Evolutionary conservation across 2,329 filamentous ascomycete species (phyloP).

Genomic region (Pseudopyricularia javanii): DNA sequence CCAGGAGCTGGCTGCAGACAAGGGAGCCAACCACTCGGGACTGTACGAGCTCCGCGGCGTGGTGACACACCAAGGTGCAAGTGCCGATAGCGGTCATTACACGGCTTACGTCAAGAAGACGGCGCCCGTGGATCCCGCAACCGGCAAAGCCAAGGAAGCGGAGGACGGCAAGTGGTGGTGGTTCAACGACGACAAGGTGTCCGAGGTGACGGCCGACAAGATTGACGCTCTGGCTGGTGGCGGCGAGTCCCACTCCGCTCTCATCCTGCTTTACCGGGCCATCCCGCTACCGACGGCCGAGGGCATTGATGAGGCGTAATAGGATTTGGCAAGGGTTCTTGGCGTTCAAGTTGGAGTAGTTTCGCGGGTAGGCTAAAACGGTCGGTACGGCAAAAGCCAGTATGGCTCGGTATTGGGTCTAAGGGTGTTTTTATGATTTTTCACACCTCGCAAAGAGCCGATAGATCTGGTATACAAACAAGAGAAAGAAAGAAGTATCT

Average conservation of each 20-base stretch:
- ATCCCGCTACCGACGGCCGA: constrained; percentile 54
- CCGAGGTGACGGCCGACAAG: constrained; percentile 82
- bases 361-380: no score
- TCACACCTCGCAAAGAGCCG: not conserved
- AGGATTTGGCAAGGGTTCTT: not conserved
- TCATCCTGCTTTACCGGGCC: constrained; percentile 69
- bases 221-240: constrained; percentile 84
- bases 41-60: constrained; percentile 90
- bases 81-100: constrained; percentile 95
- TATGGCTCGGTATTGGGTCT: not conserved
- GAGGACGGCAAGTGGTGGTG: constrained; percentile 99
- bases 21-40: constrained; percentile 82
- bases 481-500: not conserved
- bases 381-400: no score
- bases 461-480: not conserved
- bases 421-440: not conserved
- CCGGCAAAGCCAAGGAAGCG: constrained; percentile 46
- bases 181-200: constrained; percentile 98
- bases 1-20: constrained; percentile 61
- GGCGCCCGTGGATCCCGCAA: constrained; percentile 56
- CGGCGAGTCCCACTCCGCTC: constrained; percentile 73
- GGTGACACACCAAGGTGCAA: constrained; percentile 92
- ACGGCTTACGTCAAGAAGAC: constrained; percentile 96
- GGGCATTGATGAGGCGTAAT: constrained; percentile 19
- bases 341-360: not conserved